Base-by-base conservation (phyloP, 2,329 filamentous ascomycete species). In the Ophiocordyceps robertsii region DNA sequence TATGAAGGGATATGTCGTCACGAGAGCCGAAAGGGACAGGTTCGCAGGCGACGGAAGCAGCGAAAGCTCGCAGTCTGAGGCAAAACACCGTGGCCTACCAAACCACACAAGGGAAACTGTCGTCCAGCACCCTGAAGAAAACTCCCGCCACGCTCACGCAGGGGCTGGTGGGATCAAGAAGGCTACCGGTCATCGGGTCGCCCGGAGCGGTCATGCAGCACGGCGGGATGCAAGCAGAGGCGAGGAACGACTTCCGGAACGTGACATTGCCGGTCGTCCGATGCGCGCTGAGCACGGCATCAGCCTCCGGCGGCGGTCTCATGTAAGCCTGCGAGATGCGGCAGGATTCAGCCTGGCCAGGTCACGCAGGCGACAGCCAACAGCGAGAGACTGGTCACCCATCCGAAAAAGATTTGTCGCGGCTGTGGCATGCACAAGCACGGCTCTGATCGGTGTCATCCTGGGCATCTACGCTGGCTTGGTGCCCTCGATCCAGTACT, bases 401-500 rank as follows among this genome's bases (percentile, higher is more conserved):
- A 56, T 62, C 17, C 75, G 81, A 49, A 90, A 89, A 59, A 66
- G 81, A 45, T 75, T 83, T 46, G 73, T 77, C 21, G 84, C 84
- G 4, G 60, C 69, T 4, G 74, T 86, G 44, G 77, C 82, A 10
- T 89, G 84, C 54, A 64, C 82, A 49, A 86, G 83, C 51, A 86
- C 83, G 6, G 77, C 80, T 13, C 65, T 86, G 42, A 68, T 88
- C 38, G 84, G 84, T 0, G 64, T 84, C 24, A 66, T 87, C 19
- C 65, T 85, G 44, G 84, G 84, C 1, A 82, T 88, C 19, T 90
- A 88, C 56, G 80, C 82, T 43, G 84, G 84, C 3, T 72, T 87
- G 50, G 82, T 87, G 1, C 82, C 84, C n/a, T 75, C 78, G 4
- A 84, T 89, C 24, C 83, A 88, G 55, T 87, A 87, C 56, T 80